Evolutionary conservation across 2,329 filamentous ascomycete genomes (phyloP), one percentile per base, ranked within the genome.

Genomic region (Drechslerella stenobrocha): DNA sequence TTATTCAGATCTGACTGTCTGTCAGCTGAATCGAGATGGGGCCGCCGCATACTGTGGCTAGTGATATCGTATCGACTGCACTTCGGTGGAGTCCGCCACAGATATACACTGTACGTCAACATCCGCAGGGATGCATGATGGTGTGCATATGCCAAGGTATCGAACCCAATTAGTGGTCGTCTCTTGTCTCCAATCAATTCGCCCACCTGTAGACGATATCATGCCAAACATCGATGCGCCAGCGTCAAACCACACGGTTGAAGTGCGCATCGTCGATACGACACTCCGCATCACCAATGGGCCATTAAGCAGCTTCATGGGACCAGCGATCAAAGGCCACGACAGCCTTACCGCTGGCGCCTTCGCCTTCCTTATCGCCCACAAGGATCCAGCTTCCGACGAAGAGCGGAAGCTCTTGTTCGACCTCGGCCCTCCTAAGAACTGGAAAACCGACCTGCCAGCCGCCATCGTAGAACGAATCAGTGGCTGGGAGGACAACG

Each of bases 401-500:
- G 30, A 23, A 1, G 24, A 50, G 3, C 47, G 53, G 34, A 59
- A 51, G 9, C 11, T 59, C 11, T 6, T 66, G 15, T 59, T 66
- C n/a, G 61, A 66, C 23, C 44, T 66, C 20, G 61, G 61, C 1
- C 47, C 61, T 18, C 61, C 61, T 3, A 66, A 66, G 15, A 22
- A 53, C 22, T 66, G 61, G 61, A 59, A 51, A 15, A 18, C 42
- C 7, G 53, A 59, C 44, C 26, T 66, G 24, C 61, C 61, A 18
- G 48, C 45, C 9, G 15, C 48, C 13, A 2, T 55, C 2, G 61
- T 45, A 4, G 15, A 34, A 2, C 47, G 47, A n/a, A 20, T 66
- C 13, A 35, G 48, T 2, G 7, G 46, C 9, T 59, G 61, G 61
- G 61, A 59, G n/a, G 53, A 59, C 5, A 50, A 55, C 13, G 61